Conservation (phyloP, 2,329 filamentous ascomycete species). For the Reticulascus tulasneorum region DNA sequence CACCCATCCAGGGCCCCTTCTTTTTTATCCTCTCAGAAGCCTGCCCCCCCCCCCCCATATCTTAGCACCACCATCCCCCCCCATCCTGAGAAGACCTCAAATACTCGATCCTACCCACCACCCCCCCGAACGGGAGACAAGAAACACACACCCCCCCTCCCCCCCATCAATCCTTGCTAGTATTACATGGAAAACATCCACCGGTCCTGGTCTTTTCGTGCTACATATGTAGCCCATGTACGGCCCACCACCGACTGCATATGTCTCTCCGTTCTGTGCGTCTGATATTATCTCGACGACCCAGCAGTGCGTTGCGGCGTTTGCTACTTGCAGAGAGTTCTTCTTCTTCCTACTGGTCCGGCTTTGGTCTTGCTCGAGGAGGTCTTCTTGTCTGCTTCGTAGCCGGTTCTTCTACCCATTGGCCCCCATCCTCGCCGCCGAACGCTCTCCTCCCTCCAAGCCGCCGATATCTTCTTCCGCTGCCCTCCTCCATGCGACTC, state of each 20-base stretch:
- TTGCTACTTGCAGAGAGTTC: constrained; percentile 14
- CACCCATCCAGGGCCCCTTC: no score
- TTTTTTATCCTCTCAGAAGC: no score
- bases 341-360: constrained; percentile 13
- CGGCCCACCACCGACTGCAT: constrained; percentile 11
- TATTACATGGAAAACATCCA: constrained; percentile 10
- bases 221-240: constrained; percentile 12
- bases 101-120: constrained; percentile 14
- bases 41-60: no score
- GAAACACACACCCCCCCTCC: constrained; percentile 4
- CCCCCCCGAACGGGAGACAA: constrained; percentile 10
- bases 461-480: constrained; percentile 5
- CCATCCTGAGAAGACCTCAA: no score
- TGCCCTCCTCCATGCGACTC: not conserved
- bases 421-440: constrained; percentile 3
- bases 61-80: not conserved
- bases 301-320: constrained; percentile 16
- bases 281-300: constrained; percentile 10
- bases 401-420: no score
- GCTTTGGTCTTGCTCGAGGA: no score
- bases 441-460: not conserved
- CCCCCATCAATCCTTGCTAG: constrained; percentile 12
- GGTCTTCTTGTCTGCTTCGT: no score
- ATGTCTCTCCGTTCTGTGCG: constrained; percentile 7
- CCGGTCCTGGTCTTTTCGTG: constrained; percentile 8